Conservation (phyloP, 169 alveolate species). For the Cyclospora cayetanensis region DNA sequence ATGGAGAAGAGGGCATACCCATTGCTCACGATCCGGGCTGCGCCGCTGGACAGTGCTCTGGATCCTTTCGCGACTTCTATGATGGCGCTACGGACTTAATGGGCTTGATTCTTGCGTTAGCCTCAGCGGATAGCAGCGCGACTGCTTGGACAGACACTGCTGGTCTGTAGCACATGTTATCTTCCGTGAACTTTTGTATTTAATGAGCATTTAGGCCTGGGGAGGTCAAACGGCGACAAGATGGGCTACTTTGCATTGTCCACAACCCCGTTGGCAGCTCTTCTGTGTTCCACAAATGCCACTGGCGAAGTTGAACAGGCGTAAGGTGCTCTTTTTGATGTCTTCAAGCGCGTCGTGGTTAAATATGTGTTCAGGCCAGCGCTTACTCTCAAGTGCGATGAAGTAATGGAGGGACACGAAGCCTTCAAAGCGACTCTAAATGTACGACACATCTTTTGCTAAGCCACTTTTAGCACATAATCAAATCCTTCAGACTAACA, state of each 20-base stretch:
- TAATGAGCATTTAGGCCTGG: conserved; percentile 18
- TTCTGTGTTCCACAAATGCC: conserved; percentile 88
- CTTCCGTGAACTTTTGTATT: not conserved
- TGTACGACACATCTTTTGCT: not conserved
- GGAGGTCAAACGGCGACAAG: not conserved
- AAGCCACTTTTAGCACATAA: not conserved
- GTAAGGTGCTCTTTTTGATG: conserved; percentile 68
- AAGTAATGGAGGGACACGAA: conserved; percentile 73
- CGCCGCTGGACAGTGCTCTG: conserved; percentile 82
- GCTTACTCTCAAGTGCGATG: conserved; percentile 75
- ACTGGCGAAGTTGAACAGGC: conserved; percentile 80
- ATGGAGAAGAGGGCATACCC: conserved; percentile 86
- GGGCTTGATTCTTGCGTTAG: conserved; percentile 33
- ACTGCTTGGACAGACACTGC: not conserved
- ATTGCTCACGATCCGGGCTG: conserved; percentile 88
- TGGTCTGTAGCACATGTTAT: not conserved
- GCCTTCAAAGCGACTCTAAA: conserved; percentile 74
- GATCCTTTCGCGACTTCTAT: conserved; percentile 65
- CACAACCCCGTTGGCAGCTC: conserved; percentile 86
- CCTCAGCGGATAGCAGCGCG: conserved; percentile 26
- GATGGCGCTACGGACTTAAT: conserved; percentile 70
- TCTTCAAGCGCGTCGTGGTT: conserved; percentile 25
- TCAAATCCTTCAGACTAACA: conserved; percentile 80
- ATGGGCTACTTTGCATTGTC: conserved; percentile 83
- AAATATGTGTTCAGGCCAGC: conserved; percentile 59